Conservation (phyloP, 2,329 filamentous ascomycete species). For the Xylaria sp. region DNA sequence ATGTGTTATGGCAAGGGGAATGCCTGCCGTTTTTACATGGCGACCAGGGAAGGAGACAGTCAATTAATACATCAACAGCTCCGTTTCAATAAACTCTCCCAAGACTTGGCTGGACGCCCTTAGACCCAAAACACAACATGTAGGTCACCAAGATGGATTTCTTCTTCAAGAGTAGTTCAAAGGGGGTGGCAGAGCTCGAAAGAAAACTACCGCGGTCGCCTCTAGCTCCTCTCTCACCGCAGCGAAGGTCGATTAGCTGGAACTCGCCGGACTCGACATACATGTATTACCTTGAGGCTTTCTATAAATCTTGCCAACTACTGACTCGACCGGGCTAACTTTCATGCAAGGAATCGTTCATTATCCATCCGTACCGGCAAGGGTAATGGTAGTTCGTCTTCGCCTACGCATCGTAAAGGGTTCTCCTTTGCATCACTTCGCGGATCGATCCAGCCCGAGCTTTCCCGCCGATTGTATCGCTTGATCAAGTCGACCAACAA, state of each 20-base stretch:
- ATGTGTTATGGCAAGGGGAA: neutral
- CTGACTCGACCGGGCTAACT: constrained; percentile 33
- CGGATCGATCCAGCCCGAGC: constrained; percentile 84
- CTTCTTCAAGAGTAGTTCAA: constrained; percentile 44
- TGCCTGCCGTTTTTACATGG: constrained; percentile 1
- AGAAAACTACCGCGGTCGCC: constrained; percentile 34
- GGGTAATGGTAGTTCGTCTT: constrained; percentile 50
- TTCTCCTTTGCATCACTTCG: constrained; percentile 91
- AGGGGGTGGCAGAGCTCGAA: constrained; percentile 46
- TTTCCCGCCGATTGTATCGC: constrained; percentile 87
- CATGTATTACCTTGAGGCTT: constrained; percentile 38
- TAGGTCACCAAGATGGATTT: constrained; percentile 47
- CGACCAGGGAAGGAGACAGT: constrained; percentile 29
- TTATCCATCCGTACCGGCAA: constrained; percentile 52
- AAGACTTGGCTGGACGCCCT: constrained; percentile 1
- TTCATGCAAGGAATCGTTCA: constrained; percentile 44
- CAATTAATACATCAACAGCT: constrained; percentile 21
- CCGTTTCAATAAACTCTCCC: neutral
- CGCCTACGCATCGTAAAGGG: constrained; percentile 65
- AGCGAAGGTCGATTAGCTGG: constrained; percentile 35
- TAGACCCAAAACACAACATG: constrained; percentile 39
- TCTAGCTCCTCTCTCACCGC: constrained; percentile 35
- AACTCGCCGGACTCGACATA: constrained; percentile 40
- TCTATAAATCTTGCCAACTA: neutral
- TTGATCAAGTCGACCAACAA: constrained; percentile 96